phyloP scores from a whole-genome alignment of 305 asterid species.

The Fraxinus floribunda region DNA sequence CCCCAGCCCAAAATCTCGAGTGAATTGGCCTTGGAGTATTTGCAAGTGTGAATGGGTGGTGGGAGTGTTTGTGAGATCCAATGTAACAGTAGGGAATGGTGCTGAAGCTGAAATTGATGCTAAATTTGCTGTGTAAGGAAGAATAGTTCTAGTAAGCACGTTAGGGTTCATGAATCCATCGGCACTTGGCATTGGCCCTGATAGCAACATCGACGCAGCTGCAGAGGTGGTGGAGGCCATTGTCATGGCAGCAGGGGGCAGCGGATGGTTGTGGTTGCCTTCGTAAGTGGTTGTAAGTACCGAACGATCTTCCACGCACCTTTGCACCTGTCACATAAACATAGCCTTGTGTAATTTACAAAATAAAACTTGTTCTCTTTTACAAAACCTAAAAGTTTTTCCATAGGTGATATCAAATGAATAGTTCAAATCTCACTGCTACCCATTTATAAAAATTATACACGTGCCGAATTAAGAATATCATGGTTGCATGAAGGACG shows the following conservation, averaged over 20 bases:
- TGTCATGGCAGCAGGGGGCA: slow-evolving; percentile 48
- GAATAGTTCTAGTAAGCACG: neutral
- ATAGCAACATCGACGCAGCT: slow-evolving; percentile 38
- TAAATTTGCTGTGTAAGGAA: slow-evolving; percentile 25
- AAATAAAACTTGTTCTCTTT: neutral
- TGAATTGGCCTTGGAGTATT: neutral
- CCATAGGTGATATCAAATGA: neutral
- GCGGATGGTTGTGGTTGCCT: slow-evolving; percentile 56
- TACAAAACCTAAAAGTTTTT: no score
- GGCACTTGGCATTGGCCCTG: slow-evolving; percentile 37
- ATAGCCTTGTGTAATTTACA: neutral
- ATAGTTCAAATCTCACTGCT: neutral
- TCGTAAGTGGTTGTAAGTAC: slow-evolving; percentile 49
- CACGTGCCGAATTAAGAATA: no score
- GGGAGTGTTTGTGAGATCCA: slow-evolving; percentile 35
- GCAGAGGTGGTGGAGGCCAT: slow-evolving; percentile 54
- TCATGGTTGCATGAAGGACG: neutral
- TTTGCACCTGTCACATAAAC: slow-evolving; percentile 39
- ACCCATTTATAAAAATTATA: neutral
- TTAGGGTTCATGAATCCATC: slow-evolving; percentile 22
- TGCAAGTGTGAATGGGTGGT: neutral
- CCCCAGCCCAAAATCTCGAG: neutral
- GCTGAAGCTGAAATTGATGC: slow-evolving; percentile 45
- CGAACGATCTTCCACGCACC: slow-evolving; percentile 46
- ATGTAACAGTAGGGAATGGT: slow-evolving; percentile 48